Percentiles rank a stretch among this genome's conserved stretches.
phyloP scores from a whole-genome alignment of 805 yeast species.

The Spathaspora boniae region DNA sequence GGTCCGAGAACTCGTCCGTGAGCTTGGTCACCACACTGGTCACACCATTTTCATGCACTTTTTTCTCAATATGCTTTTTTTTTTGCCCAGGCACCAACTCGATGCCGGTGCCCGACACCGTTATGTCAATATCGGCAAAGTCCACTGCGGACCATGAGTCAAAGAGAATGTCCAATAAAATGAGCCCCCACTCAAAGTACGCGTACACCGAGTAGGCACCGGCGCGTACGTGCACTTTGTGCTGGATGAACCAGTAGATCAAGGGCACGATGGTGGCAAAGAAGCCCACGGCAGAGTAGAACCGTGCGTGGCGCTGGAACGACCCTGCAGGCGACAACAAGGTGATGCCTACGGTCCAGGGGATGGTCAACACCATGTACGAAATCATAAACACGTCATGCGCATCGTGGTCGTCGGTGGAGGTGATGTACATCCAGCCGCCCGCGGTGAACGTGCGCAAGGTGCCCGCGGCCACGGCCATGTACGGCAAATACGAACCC shows the following conservation, averaged over 20 bases:
- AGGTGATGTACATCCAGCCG: slow-evolving; percentile 97
- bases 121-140: slow-evolving; percentile 59
- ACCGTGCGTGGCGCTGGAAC: slow-evolving; percentile 47
- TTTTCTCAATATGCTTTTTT: slow-evolving; percentile 4
- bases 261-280: slow-evolving; percentile 76
- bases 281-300: slow-evolving; percentile 54
- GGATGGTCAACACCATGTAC: slow-evolving; percentile 83
- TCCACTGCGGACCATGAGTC: slow-evolving; percentile 78
- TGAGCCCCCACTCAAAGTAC: slow-evolving; percentile 89
- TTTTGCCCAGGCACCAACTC: slow-evolving; percentile 14
- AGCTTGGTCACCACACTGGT: slow-evolving; percentile 1
- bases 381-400: slow-evolving; percentile 95
- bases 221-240: slow-evolving; percentile 77
- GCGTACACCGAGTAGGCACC: slow-evolving; percentile 98
- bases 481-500: slow-evolving; percentile 32
- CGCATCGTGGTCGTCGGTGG: slow-evolving; percentile 94
- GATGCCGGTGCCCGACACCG: slow-evolving; percentile 26
- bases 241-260: slow-evolving; percentile 86
- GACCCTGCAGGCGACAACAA: slow-evolving; percentile 45
- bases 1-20: slow-evolving; percentile 23
- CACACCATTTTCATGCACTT: neutral
- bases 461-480: slow-evolving; percentile 61
- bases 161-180: slow-evolving; percentile 77
- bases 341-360: slow-evolving; percentile 77
- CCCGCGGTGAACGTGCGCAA: slow-evolving; percentile 94